phyloP scores from a whole-genome alignment of 257 asterid species.

The Nicotiana undulata region DNA sequence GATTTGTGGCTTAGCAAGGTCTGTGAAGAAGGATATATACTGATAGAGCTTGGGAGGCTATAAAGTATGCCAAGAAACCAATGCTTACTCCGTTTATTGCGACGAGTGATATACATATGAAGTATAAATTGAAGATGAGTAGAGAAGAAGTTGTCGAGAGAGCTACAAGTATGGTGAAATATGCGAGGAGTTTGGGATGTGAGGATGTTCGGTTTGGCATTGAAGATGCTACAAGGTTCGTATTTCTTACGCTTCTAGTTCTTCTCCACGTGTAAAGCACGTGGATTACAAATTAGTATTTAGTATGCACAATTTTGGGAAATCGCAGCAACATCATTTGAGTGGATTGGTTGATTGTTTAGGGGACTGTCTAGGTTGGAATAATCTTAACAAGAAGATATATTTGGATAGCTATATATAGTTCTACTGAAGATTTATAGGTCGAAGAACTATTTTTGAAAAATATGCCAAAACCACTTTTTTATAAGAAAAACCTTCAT shows the following conservation, averaged over 20 bases:
- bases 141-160: conserved; percentile 28
- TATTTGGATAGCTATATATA: no score
- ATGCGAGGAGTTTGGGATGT: conserved; percentile 85
- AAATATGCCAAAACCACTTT: no score
- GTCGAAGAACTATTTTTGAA: no score
- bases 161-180: conserved; percentile 50
- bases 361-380: no score
- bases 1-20: conserved; percentile 85
- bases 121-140: conserved; percentile 73
- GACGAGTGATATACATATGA: conserved; percentile 91
- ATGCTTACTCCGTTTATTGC: conserved; percentile 93
- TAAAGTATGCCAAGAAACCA: conserved; percentile 69
- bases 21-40: conserved; percentile 78
- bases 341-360: no score
- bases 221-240: conserved; percentile 94
- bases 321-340: no score
- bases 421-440: no score
- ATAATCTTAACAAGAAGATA: no score
- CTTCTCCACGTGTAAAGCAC: no score
- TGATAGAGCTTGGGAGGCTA: conserved; percentile 93
- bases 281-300: no score
- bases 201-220: conserved; percentile 89
- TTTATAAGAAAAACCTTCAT: not conserved
- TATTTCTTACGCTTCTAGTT: not conserved
- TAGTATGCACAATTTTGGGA: no score